phyloP scores from a whole-genome alignment of 1,284 basidiomycete genomes.

The Ceratobasidium papillatum region DNA sequence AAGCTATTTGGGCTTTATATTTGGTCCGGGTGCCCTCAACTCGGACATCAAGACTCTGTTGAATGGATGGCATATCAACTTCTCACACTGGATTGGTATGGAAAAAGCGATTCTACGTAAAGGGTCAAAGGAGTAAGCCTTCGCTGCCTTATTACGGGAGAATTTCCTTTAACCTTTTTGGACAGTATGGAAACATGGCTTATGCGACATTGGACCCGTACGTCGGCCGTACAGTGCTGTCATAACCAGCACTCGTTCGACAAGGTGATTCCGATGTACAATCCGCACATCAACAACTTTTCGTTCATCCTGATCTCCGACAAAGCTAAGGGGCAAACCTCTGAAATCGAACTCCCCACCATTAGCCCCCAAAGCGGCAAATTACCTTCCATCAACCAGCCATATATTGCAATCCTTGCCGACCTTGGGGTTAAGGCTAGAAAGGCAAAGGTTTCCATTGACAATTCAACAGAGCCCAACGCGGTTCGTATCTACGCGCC shows the following conservation, averaged over 20 bases:
- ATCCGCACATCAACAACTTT: not conserved
- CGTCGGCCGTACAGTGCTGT: slow-evolving; percentile 9
- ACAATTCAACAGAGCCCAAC: not conserved
- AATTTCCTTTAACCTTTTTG: not conserved
- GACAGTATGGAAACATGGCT: not conserved
- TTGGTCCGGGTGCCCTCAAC: not conserved
- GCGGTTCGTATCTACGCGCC: not conserved
- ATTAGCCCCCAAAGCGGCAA: not conserved
- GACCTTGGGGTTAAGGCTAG: not conserved
- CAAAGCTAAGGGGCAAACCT: not conserved
- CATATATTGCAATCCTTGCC: slow-evolving; percentile 15
- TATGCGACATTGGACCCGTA: not conserved
- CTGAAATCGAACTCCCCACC: not conserved
- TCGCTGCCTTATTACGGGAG: not conserved
- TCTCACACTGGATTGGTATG: slow-evolving; percentile 19
- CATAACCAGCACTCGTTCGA: not conserved
- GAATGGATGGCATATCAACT: slow-evolving; percentile 10
- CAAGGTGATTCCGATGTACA: slow-evolving; percentile 19
- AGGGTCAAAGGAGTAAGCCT: too few species aligned
- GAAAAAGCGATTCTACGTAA: not conserved
- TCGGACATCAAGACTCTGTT: not conserved
- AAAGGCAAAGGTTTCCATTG: not conserved
- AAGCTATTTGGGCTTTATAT: not conserved
- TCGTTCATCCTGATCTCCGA: slow-evolving; percentile 8
- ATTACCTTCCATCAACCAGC: not conserved